Base-by-base conservation (phyloP, 2,329 filamentous ascomycete genomes). In the Elsinoe perseae region DNA sequence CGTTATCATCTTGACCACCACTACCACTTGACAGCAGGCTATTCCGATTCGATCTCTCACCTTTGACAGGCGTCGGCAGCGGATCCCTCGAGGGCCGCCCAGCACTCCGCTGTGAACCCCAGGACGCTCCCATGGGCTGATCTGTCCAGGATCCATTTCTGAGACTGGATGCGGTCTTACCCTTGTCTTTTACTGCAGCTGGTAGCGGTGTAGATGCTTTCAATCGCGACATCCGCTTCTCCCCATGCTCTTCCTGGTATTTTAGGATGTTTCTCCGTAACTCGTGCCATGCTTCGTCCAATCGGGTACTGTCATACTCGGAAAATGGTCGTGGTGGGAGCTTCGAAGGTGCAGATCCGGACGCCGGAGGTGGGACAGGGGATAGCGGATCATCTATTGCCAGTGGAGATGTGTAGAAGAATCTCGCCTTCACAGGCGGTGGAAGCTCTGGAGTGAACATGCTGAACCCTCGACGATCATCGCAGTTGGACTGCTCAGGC, bases 341-440 rank as follows among this genome's bases (percentile, higher is more conserved):
- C 50, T 60, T 64, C 5, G 56, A 36, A 10, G 61, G 57, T 6
- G 62, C 60, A n/a, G 60, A 63, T 7, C 59, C 59, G 2, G 63
- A 61, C 12, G 53, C 54, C 9, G 68, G 64, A 10, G 69, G 67
- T 10, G 69, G 69, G 2, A 71, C 57, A 1, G 69, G 67, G 4
- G 68, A 69, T n/a, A 71, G 64, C 18, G 69, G 69, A 59, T 72
- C 69, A 59, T 72, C 69, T 43, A 72, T 69, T 20, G 68, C 64
- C 6, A 71, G 60, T 5, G 64, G 63, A 6, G 64, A 66, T 38
- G 67, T 64, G 54, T 72, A 71, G 65, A 71, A 71, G 63, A 69
- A 72, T 32, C 69, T 64, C 25, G 66, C 68, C 20, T 63, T 56
- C 20, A 69, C 60, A 1, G 69, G 62, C 7, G 69, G 69, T 27